Base-by-base conservation (phyloP, 202 grass and related monocot species). In the Dendrocalamus latiflorus region DNA sequence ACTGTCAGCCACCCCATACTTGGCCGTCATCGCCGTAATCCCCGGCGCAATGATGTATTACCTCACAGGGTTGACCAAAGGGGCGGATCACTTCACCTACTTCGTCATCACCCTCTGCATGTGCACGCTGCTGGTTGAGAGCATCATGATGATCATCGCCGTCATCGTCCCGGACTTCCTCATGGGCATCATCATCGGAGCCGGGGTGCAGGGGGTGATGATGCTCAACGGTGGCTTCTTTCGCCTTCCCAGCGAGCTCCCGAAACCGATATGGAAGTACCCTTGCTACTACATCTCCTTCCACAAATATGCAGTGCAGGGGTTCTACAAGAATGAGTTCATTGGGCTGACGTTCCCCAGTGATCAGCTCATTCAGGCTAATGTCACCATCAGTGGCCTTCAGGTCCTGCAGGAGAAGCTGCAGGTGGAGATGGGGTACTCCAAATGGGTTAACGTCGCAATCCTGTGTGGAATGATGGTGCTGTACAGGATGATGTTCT, bases 241-340 rank as follows among this genome's bases (percentile, higher is more conserved):
- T 78, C 86, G 85, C n/a, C 82, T 94, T 11, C 85, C 88, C 0
- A 86, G 37, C 0, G 78, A 86, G 8, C 89, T 94, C 44, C 91
- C 88, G 0, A 94, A 89, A 38, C 88, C 85, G 0, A 25, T 94
- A 16, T 91, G 88, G 88, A 86, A 74, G 75, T 94, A 94, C 71
- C 88, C 91, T 12, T 76, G 62, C 55, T 88, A 94, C 67, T 94
- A 94, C 69, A 86, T 94, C 8, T 84, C 91, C 13, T 91, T 94
- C 74, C 85, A 88, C 67, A 94, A 89, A 41, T 94, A 94, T 12
- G 76, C 91, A 0, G 80, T 79, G 30, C 85, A 94, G 71, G 91
- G 91, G 18, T 75, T 94, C 21, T 94, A 91, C 70, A 94, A 94
- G 86, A 94, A 94, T 22, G 91, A 94, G 71, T 94, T 94, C 34